A percentile compares a stretch with the other conserved stretches of the same genome.
Conservation (phyloP, 2,329 filamentous ascomycete species). For the Neophaeococcomyces aloes region DNA sequence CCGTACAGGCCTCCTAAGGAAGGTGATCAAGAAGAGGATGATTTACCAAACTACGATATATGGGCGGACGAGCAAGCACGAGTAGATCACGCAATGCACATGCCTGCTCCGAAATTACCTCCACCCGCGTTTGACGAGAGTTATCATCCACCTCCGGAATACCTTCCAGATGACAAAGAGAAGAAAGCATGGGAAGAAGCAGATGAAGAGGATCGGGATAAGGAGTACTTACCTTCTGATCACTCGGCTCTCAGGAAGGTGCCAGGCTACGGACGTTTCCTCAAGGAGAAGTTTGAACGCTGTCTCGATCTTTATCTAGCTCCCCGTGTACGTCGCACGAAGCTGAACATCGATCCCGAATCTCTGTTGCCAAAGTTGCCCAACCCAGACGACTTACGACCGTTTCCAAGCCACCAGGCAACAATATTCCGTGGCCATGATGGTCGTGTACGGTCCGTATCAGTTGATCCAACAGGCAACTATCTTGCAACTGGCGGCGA, state of each 20-base stretch:
- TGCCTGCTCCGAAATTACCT: constrained; percentile 84
- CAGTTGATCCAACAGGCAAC: constrained; percentile 73
- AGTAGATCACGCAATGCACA: constrained; percentile 81
- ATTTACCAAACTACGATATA: constrained; percentile 69
- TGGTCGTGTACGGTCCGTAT: constrained; percentile 72
- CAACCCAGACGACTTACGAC: constrained; percentile 82
- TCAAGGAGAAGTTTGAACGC: constrained; percentile 93
- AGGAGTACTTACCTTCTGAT: constrained; percentile 73
- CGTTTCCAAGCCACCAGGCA: constrained; percentile 84
- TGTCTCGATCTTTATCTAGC: constrained; percentile 93
- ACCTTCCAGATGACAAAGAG: constrained; percentile 77
- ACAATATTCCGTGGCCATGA: constrained; percentile 81
- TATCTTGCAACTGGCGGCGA: constrained; percentile 89
- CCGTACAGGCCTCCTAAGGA: constrained; percentile 74
- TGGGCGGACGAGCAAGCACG: constrained; percentile 87
- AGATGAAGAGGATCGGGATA: constrained; percentile 84
- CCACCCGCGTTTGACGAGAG: constrained; percentile 92
- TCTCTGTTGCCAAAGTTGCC: constrained; percentile 88
- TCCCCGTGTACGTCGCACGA: constrained; percentile 80
- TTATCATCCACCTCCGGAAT: constrained; percentile 92
- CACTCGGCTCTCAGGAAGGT: constrained; percentile 80
- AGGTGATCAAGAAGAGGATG: constrained; percentile 60
- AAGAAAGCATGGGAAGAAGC: constrained; percentile 71
- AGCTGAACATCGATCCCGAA: constrained; percentile 91
- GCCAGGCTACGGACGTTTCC: constrained; percentile 76